Evolutionary conservation across 2,329 filamentous ascomycete species (phyloP).

Genomic region (Sarocladium brachiariae): DNA sequence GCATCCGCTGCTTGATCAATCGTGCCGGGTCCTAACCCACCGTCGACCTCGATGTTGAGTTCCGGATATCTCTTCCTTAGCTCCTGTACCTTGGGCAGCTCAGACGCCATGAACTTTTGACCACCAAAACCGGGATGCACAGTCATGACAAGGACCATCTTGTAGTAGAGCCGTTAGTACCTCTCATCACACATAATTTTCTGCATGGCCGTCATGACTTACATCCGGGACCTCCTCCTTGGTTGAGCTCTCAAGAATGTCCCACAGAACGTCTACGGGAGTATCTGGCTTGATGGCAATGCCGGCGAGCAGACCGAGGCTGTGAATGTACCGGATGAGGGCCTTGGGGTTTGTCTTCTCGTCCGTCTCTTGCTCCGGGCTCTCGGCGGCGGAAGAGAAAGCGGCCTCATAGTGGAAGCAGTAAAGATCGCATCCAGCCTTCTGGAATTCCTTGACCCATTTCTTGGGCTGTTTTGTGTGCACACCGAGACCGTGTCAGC

Average conservation of each 20-base stretch:
- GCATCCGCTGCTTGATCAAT: conserved; percentile 93
- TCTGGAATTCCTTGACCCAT: conserved; percentile 94
- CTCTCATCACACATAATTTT: background rate
- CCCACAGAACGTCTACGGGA: conserved; percentile 83
- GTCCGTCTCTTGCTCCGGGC: conserved; percentile 62
- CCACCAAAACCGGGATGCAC: conserved; percentile 96
- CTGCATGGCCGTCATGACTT: conserved; percentile 30
- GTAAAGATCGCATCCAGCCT: conserved; percentile 95
- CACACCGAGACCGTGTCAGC: conserved; percentile 9
- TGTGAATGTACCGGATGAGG: conserved; percentile 85
- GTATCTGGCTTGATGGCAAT: conserved; percentile 95
- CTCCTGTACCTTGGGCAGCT: conserved; percentile 86
- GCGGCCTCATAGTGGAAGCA: conserved; percentile 99
- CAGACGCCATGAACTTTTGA: conserved; percentile 96
- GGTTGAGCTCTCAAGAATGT: conserved; percentile 69
- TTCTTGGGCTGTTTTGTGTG: conserved; percentile 71
- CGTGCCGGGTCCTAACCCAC: conserved; percentile 78
- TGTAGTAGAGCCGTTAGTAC: conserved; percentile 8
- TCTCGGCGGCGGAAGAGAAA: conserved; percentile 77
- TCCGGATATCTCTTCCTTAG: conserved; percentile 80
- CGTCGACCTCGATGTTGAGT: conserved; percentile 95
- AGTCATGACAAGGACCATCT: conserved; percentile 99
- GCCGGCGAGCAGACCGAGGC: conserved; percentile 78
- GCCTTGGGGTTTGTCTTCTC: conserved; percentile 74
- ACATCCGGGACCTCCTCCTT: conserved; percentile 82